phyloP scores from a whole-genome alignment of 345 rosid species.

The Citrus maxima region DNA sequence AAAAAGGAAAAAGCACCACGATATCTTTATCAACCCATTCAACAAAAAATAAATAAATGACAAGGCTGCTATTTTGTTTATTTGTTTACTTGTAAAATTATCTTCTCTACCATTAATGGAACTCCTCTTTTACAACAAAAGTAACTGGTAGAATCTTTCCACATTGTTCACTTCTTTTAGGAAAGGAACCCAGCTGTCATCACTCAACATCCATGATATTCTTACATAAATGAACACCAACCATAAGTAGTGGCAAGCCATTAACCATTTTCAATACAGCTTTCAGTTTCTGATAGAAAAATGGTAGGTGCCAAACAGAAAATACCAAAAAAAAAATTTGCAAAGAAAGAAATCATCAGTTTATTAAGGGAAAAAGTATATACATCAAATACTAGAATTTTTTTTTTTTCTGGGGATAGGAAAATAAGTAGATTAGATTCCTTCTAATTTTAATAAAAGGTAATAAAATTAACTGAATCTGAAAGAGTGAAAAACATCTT shows the following conservation, averaged over 20 bases:
- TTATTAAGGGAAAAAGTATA: too few species aligned
- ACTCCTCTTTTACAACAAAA: background rate
- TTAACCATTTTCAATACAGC: background rate
- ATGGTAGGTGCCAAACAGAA: background rate
- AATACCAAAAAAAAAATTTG: background rate
- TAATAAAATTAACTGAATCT: too few species aligned
- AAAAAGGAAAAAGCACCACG: background rate
- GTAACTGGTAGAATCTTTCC: background rate
- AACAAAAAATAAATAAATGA: background rate
- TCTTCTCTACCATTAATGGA: background rate
- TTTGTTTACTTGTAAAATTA: background rate
- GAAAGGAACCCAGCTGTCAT: background rate
- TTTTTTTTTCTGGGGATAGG: too few species aligned
- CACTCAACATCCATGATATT: background rate
- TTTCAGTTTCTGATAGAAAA: too few species aligned
- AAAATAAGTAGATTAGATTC: background rate
- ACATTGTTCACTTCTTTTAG: background rate
- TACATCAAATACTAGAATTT: too few species aligned
- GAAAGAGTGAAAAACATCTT: background rate
- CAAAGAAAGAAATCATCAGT: too few species aligned
- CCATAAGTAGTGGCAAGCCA: background rate
- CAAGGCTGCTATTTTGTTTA: background rate
- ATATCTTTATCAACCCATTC: background rate
- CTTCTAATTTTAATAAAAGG: background rate
- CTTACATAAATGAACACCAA: background rate